These are phyloP conservation scores for Phlegmacium glaucopus DNA, from an alignment of 768 basidiomycete genomes.

Conservation along the genomic window DNA sequence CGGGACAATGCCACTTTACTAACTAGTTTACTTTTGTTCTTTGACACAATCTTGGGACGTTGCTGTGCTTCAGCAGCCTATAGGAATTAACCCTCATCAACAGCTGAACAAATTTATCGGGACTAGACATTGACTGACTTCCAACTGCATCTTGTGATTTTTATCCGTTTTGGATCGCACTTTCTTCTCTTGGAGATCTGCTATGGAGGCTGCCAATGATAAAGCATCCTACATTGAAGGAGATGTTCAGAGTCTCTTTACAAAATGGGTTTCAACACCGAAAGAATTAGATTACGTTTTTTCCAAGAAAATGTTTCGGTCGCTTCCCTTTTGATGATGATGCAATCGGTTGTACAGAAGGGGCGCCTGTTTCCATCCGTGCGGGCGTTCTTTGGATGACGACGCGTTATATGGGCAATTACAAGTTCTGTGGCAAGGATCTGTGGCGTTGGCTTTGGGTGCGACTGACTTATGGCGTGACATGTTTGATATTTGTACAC, in stretches of 20 bases:
- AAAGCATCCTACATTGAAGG: constrained; percentile 38
- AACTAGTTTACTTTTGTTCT: constrained; percentile 39
- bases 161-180: constrained; percentile 31
- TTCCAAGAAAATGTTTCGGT: constrained; percentile 33
- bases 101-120: not conserved
- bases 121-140: not conserved
- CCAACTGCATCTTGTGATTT: constrained; percentile 27
- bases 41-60: too few species aligned
- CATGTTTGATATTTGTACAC: too few species aligned
- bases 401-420: too few species aligned
- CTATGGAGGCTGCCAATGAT: constrained; percentile 42
- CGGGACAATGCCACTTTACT: too few species aligned
- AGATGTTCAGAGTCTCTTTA: not conserved
- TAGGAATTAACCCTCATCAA: too few species aligned
- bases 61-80: constrained; percentile 29
- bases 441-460: too few species aligned
- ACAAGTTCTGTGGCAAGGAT: too few species aligned
- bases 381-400: too few species aligned
- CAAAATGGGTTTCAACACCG: constrained; percentile 1
- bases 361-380: too few species aligned
- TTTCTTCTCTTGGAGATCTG: constrained; percentile 41
- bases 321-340: constrained; percentile 19
- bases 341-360: too few species aligned
- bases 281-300: constrained; percentile 22
- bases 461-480: too few species aligned